Base-by-base conservation (phyloP, 1,139 yeast species). In the Zygotorulaspora mrakii region DNA sequence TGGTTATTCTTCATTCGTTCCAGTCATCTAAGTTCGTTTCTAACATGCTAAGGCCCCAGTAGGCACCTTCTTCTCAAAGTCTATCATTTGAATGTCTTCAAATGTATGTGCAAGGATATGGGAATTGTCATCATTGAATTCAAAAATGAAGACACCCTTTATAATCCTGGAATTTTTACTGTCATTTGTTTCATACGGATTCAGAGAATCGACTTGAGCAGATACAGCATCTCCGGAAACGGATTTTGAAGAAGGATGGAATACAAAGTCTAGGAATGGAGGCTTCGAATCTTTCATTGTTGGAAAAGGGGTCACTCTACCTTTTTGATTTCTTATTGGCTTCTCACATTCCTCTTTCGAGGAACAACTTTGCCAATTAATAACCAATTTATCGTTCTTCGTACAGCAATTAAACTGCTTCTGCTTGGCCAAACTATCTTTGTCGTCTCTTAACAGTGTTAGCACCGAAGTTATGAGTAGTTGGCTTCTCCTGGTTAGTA, bases 121-220 rank as follows among this genome's bases (percentile, higher is more conserved):
- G 39, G 76, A 72, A 60, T 84, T 81, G 22, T 70, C 68, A 10
- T 69, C 68, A 55, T 73, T 77, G 46, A 87, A 69, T 53, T 84
- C 94, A 58, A 86, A 86, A 23, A 85, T 76, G 58, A 87, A 86
- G 6, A 82, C 66, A 1, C 96, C 96, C 37, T 46, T 48, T 3
- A 61, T 32, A 9, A 55, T 42, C 30, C 82, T 55, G 42, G 77
- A 79, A 5, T 28, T 14, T 11, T 20, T 8, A 18, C 23, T 20
- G 20, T 26, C 37, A 14, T 29, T 31, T 11, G 26, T 27, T 20
- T 34, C 37, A 6, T 39, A 30, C 13, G 36, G 17, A 9, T 33
- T 21, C 9, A 37, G 26, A 12, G 24, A 11, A n/a, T 24, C 33
- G 6, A 35, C 26, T 12, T 17, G 33, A 10, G 17, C 27, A 24